Percentiles rank a stretch among this genome's conserved stretches.
phyloP scores from a whole-genome alignment of 169 alveolate species.

The Eimeria mitis region DNA sequence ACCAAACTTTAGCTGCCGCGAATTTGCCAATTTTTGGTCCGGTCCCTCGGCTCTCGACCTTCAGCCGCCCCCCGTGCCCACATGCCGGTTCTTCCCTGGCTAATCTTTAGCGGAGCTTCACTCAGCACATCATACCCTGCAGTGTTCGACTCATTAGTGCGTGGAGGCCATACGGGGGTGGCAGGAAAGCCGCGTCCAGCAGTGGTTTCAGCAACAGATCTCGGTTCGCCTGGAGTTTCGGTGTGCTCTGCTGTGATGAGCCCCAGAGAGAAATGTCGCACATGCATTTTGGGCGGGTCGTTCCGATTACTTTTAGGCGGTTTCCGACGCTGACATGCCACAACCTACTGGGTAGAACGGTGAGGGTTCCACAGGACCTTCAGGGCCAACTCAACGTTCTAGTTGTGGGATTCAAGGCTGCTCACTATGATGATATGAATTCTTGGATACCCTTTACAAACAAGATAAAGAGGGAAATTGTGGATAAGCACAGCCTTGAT shows the following conservation, averaged over 20 bases:
- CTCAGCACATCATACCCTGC: not conserved
- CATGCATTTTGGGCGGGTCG: conserved; percentile 74
- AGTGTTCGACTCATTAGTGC: not conserved
- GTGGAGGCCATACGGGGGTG: not conserved
- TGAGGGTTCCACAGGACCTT: conserved; percentile 67
- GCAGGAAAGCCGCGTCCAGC: not conserved
- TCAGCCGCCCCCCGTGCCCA: not conserved
- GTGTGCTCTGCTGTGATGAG: not conserved
- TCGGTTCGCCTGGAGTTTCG: not conserved
- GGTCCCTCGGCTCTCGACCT: not conserved
- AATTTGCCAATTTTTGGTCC: not conserved
- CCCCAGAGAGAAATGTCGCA: conserved; percentile 37
- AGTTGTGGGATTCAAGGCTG: conserved; percentile 75
- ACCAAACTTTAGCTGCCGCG: not conserved
- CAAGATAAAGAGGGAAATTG: conserved; percentile 4
- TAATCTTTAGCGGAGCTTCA: not conserved
- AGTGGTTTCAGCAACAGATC: not conserved
- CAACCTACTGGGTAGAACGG: conserved; percentile 56
- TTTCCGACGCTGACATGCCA: conserved; percentile 56
- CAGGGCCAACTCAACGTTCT: conserved; percentile 75
- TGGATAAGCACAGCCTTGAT: conserved; percentile 23
- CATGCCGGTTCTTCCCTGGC: not conserved
- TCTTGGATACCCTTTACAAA: conserved; percentile 77
- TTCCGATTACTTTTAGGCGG: conserved; percentile 74
- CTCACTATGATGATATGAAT: conserved; percentile 64